Evolutionary conservation across 2,329 filamentous ascomycete species (phyloP).

Genomic region (Cylindrodendrum hubeiense): DNA sequence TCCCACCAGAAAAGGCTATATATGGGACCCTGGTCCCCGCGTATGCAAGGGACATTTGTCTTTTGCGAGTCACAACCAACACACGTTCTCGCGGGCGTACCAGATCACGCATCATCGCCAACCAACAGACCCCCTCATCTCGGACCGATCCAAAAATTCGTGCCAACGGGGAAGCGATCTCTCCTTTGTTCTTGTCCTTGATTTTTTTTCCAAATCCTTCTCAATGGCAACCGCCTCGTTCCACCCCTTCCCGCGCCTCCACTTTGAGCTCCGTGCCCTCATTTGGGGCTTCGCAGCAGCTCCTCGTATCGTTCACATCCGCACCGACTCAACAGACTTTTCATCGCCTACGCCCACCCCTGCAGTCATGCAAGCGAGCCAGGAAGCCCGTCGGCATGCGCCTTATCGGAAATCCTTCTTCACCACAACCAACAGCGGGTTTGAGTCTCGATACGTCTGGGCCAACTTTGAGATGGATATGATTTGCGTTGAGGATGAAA

Average conservation of each 20-base stretch:
- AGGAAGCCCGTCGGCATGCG: slow-evolving; percentile 9
- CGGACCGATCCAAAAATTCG: slow-evolving; percentile 1
- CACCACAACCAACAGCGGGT: slow-evolving; percentile 4
- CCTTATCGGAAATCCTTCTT: slow-evolving; percentile 17
- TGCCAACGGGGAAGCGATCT: not conserved
- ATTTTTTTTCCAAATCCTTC: slow-evolving; percentile 1
- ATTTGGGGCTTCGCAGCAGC: slow-evolving; percentile 17
- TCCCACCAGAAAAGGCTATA: not conserved
- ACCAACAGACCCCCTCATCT: slow-evolving; percentile 2
- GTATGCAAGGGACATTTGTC: slow-evolving; percentile 10
- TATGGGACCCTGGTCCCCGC: not conserved
- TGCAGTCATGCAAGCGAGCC: slow-evolving; percentile 7
- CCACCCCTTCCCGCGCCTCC: slow-evolving; percentile 15
- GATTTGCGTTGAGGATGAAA: slow-evolving; percentile 20
- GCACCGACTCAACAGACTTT: not conserved
- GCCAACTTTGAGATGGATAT: slow-evolving; percentile 33
- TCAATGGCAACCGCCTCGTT: slow-evolving; percentile 13
- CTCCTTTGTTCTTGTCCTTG: not conserved
- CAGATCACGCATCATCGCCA: not conserved
- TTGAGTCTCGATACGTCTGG: slow-evolving; percentile 28
- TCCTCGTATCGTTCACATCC: slow-evolving; percentile 18
- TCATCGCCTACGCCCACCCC: slow-evolving; percentile 13
- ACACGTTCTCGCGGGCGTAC: not conserved
- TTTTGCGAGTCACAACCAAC: slow-evolving; percentile 7
- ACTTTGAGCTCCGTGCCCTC: slow-evolving; percentile 9